These are phyloP conservation scores for Scheffersomyces illinoinensis DNA, from an alignment of 1,139 yeast genomes.

Conservation along the genomic window DNA sequence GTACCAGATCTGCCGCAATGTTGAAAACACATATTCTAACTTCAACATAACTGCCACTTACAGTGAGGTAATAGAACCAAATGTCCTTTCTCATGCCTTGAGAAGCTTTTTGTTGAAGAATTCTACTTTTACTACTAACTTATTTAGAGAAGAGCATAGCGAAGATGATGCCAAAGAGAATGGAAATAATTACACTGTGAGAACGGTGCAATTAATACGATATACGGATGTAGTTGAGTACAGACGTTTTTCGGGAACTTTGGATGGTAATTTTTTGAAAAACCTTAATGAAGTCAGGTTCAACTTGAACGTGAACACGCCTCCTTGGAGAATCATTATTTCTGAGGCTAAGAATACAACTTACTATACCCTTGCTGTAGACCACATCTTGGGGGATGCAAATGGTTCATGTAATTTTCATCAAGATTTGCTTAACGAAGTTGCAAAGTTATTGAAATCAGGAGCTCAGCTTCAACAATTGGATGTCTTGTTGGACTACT, in stretches of 20 bases:
- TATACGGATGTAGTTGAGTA: slow-evolving; percentile 28
- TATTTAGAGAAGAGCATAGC: slow-evolving; percentile 14
- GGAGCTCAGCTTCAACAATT: not conserved
- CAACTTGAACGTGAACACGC: slow-evolving; percentile 17
- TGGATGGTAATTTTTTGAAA: slow-evolving; percentile 16
- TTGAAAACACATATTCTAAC: slow-evolving; percentile 25
- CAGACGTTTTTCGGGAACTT: slow-evolving; percentile 12
- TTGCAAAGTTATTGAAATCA: slow-evolving; percentile 3
- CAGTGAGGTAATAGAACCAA: slow-evolving; percentile 15
- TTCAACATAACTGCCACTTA: slow-evolving; percentile 29
- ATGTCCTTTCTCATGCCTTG: slow-evolving; percentile 27
- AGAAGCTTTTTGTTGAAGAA: slow-evolving; percentile 18
- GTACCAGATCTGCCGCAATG: slow-evolving; percentile 28
- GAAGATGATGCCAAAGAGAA: slow-evolving; percentile 10
- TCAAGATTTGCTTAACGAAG: slow-evolving; percentile 23
- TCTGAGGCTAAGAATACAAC: slow-evolving; percentile 17
- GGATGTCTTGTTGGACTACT: slow-evolving; percentile 8
- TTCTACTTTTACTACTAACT: slow-evolving; percentile 24
- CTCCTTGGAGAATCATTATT: slow-evolving; percentile 32
- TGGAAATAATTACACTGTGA: slow-evolving; percentile 18
- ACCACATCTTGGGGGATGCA: slow-evolving; percentile 41
- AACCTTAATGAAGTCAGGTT: slow-evolving; percentile 17
- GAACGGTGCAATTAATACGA: slow-evolving; percentile 18
- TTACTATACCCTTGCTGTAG: slow-evolving; percentile 27
- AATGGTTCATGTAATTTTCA: slow-evolving; percentile 34